Conservation (phyloP, 1,139 yeast genomes). For the Blastobotrys aristatus region DNA sequence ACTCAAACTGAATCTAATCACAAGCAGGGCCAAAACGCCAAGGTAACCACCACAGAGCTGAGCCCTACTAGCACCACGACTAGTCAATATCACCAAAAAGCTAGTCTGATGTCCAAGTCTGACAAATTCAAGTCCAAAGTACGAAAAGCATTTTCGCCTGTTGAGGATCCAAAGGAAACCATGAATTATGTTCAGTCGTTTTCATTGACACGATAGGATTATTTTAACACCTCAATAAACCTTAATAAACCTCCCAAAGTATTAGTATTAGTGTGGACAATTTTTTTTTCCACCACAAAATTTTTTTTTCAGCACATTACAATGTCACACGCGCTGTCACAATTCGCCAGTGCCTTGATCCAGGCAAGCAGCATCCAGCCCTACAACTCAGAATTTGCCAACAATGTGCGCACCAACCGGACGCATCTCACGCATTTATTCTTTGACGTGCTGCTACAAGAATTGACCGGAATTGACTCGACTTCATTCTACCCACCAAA, state of each 20-base stretch:
- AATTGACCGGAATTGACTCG: conserved; percentile 18
- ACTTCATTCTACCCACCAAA: conserved; percentile 26
- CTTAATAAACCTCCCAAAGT: background rate
- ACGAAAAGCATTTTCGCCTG: background rate
- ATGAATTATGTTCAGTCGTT: background rate
- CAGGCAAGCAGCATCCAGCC: conserved; percentile 18
- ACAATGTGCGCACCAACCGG: conserved; percentile 15
- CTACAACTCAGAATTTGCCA: conserved; percentile 16
- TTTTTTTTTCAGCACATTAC: background rate
- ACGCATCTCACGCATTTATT: conserved; percentile 21
- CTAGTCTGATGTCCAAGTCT: background rate
- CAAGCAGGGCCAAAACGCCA: no score
- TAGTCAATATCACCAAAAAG: background rate
- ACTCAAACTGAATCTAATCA: no score
- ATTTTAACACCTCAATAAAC: no score
- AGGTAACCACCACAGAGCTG: background rate
- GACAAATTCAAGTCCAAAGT: background rate
- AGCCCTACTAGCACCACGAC: background rate
- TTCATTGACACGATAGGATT: background rate
- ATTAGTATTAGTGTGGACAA: background rate
- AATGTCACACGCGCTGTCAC: conserved; percentile 4
- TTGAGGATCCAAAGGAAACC: background rate
- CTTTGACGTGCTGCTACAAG: conserved; percentile 26
- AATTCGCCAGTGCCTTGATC: conserved; percentile 29
- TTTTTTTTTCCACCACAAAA: background rate